phyloP scores from a whole-genome alignment of 805 yeast species.

The Candida sakaeoensis region DNA sequence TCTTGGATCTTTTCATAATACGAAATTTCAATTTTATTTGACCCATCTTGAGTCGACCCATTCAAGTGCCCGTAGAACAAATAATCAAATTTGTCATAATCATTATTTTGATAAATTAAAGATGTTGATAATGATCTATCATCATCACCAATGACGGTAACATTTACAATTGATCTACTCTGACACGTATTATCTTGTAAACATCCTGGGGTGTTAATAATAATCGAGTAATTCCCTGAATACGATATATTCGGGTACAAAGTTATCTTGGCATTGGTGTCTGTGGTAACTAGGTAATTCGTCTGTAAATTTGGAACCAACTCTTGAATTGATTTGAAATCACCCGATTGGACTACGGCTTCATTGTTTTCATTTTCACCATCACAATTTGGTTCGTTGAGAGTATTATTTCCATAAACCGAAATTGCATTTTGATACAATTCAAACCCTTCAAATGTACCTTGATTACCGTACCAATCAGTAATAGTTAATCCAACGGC shows the following conservation, averaged over 20 bases:
- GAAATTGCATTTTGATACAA: conserved; percentile 57
- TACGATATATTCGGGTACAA: conserved; percentile 67
- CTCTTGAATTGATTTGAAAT: conserved; percentile 26
- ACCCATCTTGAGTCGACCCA: conserved; percentile 24
- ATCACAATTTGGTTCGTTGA: conserved; percentile 66
- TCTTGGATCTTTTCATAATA: conserved; percentile 21
- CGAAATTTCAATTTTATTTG: conserved; percentile 23
- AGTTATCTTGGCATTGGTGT: conserved; percentile 36
- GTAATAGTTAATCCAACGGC: conserved; percentile 61
- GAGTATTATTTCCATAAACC: conserved; percentile 70
- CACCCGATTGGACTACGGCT: conserved; percentile 25
- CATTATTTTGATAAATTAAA: conserved; percentile 74
- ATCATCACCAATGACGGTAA: conserved; percentile 53
- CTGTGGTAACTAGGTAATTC: conserved; percentile 31
- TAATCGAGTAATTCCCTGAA: conserved; percentile 71
- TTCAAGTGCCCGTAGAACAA: conserved; percentile 68
- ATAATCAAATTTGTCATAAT: conserved; percentile 73
- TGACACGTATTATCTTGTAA: conserved; percentile 59
- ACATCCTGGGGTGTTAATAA: conserved; percentile 88
- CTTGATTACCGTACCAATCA: conserved; percentile 65
- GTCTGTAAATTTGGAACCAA: conserved; percentile 14
- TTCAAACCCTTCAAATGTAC: conserved; percentile 71
- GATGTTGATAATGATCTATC: conserved; percentile 42
- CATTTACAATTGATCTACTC: conserved; percentile 74
- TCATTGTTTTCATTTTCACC: conserved; percentile 17